Base-by-base conservation (phyloP, 2,329 filamentous ascomycete genomes). In the Phialophora tarda region DNA sequence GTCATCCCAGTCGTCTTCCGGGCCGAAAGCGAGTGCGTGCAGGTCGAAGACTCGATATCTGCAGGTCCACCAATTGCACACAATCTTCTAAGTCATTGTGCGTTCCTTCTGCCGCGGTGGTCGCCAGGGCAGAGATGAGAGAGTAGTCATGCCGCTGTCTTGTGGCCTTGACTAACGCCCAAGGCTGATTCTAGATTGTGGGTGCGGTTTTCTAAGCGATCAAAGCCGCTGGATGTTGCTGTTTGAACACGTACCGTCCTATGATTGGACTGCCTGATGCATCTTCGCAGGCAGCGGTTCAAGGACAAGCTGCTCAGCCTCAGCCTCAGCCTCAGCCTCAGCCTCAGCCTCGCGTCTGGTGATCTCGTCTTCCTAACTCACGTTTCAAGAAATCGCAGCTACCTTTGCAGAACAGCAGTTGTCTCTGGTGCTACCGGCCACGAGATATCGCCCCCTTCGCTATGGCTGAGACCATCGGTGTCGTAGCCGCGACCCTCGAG, bases 381-480 rank as follows among this genome's bases (percentile, higher is more conserved):
- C 17, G 14, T 8, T 8, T 2, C 38, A 21, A 44, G 38, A n/a
- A 8, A 7, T 44, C 14, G 7, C 38, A 44, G 38, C 38, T 44
- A 44, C 17, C 6, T 44, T 17, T n/a, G 38, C 7, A n/a, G 14
- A n/a, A 44, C 38, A 7, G 21, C 6, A n/a, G 38, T n/a, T 17
- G 38, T 56, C 53, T 30, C n/a, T 30, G 10, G 21, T 10, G 23
- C 23, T 34, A 28, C 8, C 53, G 28, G 53, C 26, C 38, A 44
- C 38, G 38, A 44, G 38, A 44, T 44, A 44, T 44, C 17, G 17
- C 6, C 5, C 5, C 17, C 38, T 8, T 44, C 14, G 14, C 17
- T n/a, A 66, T 66, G 64, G 64, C 64, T 34, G 64, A 62, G 59
- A 21, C 44, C 21, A 32, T 66, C 26, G 64, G 59, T 24, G 55